Base-by-base conservation (phyloP, 1,284 basidiomycete genomes). In the Farysia itapuensis region DNA sequence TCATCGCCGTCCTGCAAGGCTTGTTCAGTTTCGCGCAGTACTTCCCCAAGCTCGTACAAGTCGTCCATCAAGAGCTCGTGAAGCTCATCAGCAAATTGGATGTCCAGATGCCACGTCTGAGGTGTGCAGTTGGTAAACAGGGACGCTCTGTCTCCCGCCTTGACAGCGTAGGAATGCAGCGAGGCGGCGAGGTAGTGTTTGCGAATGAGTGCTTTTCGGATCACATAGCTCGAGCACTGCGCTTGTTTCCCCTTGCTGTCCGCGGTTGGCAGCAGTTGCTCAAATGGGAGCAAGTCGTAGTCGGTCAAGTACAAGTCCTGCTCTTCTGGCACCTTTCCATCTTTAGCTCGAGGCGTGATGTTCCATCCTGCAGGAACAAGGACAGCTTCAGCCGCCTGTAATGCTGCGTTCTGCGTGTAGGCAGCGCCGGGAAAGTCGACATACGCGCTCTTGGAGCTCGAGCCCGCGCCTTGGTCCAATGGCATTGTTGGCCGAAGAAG, bases 41-140 rank as follows among this genome's bases (percentile, higher is more conserved):
- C 79, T 43, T 83, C 79, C 3, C 82, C 84, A 9, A 98, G 82
- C 43, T 96, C 92, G 81, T 87, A 98, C 20, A 98, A 81, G 53
- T 98, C 95, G 75, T 98, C 94, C 35, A 84, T 79, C 82, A 93
- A 89, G 71, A 93, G 81, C 77, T 97, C 95, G 67, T 97, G 92
- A 9, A 98, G 82, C 71, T 99, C 94, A 77, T 98, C 94, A 1
- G 88, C 88, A 74, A 88, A 94, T 21, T 88, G 86, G 21, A 97
- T 81, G 61, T 96, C 91, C 39, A 97, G 81, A 43, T 88, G 85
- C 84, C 87, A 96, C 5, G 92, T 94, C 61, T 78, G 80, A 4
- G 94, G 95, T 14, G 84, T 80, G 26, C 58, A 54, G 7, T 40
- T 30, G 16, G 40, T 45, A 36, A 39, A 49, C 12, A 40, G 44